These are phyloP conservation scores for Oryza punctata DNA, from an alignment of 176 grass and related monocot species.

Conservation along the genomic window DNA sequence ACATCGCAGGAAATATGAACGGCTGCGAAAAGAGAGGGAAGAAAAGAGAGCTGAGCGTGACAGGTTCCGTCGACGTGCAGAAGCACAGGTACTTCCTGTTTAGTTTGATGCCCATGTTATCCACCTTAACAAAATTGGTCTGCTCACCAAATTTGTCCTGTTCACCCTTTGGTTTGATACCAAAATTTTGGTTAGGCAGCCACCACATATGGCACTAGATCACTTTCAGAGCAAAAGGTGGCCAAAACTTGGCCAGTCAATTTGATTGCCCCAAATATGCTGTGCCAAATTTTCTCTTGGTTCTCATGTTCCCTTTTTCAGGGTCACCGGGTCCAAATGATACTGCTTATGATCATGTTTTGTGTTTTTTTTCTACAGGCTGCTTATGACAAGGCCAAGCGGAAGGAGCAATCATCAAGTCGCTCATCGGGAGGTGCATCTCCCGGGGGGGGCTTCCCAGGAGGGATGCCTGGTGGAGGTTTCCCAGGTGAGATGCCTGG, in stretches of 20 bases:
- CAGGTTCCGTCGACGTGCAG: slow-evolving; percentile 62
- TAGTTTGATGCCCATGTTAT: background rate
- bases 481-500: slow-evolving; percentile 49
- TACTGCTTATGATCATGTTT: slow-evolving; percentile 1
- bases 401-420: slow-evolving; percentile 81
- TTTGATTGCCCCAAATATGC: background rate
- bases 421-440: slow-evolving; percentile 42
- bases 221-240: background rate
- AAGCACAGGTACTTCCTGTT: slow-evolving; percentile 67
- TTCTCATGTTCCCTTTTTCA: background rate
- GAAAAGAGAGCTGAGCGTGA: slow-evolving; percentile 87
- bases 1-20: slow-evolving; percentile 89
- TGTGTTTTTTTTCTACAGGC: slow-evolving; percentile 58
- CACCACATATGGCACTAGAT: background rate
- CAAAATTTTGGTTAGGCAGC: background rate
- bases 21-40: slow-evolving; percentile 78
- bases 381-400: slow-evolving; percentile 94
- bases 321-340: background rate
- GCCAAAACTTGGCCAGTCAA: background rate
- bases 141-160: background rate
- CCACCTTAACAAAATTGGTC: background rate
- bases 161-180: background rate
- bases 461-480: slow-evolving; percentile 56
- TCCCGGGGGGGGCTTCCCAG: slow-evolving; percentile 43
- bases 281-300: background rate